Base-by-base conservation (phyloP, 305 asterid species). In the Solanum hybrid region DNA sequence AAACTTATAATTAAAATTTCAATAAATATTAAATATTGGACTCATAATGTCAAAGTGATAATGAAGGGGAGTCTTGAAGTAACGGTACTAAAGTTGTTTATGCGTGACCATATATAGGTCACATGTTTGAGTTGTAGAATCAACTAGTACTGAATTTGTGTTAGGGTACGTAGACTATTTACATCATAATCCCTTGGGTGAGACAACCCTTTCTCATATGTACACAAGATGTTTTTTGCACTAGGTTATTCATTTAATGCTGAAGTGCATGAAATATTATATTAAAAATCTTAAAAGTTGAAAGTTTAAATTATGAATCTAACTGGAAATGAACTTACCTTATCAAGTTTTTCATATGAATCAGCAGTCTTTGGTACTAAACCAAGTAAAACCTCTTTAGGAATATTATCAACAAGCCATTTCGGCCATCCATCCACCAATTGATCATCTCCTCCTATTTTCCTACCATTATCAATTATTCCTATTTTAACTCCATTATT, bases 391-490 rank as follows among this genome's bases (percentile, higher is more conserved):
- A 89, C 94, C 83, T 94, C 94, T 20, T n/a, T 71, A 1, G 93
- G 92, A 69, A 96, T 92, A 84, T 95, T 94, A 42, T 93, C 95
- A 40, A 94, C 89, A 11, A 96, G 96, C 99, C 99, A 96, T 40
- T 89, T 91, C 3, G 99, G 99, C 99, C 98, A 96, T 61, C 98
- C 98, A 87, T 87, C 96, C 34, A 93, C 89, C 46, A 92, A 42
- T 42, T 93, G 24, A 57, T 57, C 98, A 83, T 93, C 96, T 18
- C 90, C 94, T 74, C 67, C 93, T 81, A 91, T 93, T 91, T 92
- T 93, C 90, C 91, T 91, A 37, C 22, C 24, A 36, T 37, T 11
- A 80, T 11, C 89, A 87, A 35, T 73, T 86, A 7, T 73, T 86
- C 89, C 24, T 11, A 33, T 61, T 31, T 39, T 86, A 31, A 35